Evolutionary conservation across 352 stramenopile genomes (phyloP).

Genomic region (Globisporangium canariense): DNA sequence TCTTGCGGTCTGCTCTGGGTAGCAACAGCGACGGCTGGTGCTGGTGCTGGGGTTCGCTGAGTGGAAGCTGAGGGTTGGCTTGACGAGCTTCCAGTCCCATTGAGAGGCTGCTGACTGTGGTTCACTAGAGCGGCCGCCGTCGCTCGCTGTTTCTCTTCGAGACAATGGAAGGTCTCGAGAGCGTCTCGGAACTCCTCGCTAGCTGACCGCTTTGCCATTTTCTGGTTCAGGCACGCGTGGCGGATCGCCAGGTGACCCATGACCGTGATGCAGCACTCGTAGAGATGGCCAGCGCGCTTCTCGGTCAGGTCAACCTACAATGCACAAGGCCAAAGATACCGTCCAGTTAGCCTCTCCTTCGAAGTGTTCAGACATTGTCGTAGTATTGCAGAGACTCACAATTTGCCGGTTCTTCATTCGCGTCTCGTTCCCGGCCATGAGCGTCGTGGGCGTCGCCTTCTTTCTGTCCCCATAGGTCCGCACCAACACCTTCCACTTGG

Average conservation of each 20-base stretch:
- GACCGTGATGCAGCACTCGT: slow-evolving; percentile 61
- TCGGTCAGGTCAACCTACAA: slow-evolving; percentile 20
- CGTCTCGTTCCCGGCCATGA: slow-evolving; percentile 74
- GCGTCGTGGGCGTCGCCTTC: slow-evolving; percentile 36
- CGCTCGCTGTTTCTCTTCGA: slow-evolving; percentile 12
- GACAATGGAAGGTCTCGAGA: slow-evolving; percentile 34
- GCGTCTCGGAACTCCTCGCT: slow-evolving; percentile 70
- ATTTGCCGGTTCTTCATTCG: slow-evolving; percentile 32
- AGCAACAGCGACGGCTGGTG: not conserved
- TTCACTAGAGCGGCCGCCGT: not conserved
- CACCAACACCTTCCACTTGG: slow-evolving; percentile 47
- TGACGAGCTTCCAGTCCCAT: not conserved
- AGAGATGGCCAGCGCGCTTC: slow-evolving; percentile 18
- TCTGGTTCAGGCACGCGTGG: slow-evolving; percentile 57
- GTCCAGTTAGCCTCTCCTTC: not conserved
- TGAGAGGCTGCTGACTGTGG: not conserved
- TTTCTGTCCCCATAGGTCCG: slow-evolving; percentile 44
- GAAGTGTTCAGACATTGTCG: not conserved
- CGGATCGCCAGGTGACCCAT: slow-evolving; percentile 41
- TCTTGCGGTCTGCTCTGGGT: not conserved
- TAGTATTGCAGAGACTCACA: slow-evolving; percentile 9
- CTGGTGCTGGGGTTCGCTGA: not conserved
- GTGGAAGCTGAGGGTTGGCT: too few relatives aligned
- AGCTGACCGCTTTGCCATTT: slow-evolving; percentile 70
- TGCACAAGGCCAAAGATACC: not conserved